Evolutionary conservation across 345 rosid species (phyloP).

Genomic region (Melaleuca alternifolia): DNA sequence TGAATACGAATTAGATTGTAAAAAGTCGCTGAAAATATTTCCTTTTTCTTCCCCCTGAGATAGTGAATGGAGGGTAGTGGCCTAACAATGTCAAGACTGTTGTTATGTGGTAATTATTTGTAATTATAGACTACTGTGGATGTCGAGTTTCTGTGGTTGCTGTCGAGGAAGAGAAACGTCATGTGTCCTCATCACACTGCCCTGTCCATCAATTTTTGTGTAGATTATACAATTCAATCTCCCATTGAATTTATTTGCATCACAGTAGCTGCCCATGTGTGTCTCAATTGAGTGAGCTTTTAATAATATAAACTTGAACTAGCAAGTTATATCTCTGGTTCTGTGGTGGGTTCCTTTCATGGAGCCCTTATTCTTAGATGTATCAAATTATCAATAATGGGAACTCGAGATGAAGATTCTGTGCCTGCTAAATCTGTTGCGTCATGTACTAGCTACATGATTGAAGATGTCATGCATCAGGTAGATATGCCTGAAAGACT

Average conservation of each 20-base stretch:
- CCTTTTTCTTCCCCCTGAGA: background rate
- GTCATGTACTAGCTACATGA: background rate
- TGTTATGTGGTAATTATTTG: background rate
- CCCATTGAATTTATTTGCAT: background rate
- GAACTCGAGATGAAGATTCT: background rate
- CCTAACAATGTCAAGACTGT: background rate
- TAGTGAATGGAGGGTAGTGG: background rate
- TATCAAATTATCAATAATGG: background rate
- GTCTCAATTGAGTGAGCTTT: background rate
- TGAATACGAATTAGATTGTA: background rate
- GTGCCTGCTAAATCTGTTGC: background rate
- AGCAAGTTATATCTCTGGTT: background rate
- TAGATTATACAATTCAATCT: background rate
- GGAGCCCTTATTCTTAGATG: background rate
- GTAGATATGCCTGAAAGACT: background rate
- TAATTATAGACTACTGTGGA: background rate
- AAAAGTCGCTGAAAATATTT: background rate
- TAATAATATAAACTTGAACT: background rate
- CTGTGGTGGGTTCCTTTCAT: background rate
- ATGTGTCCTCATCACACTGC: background rate
- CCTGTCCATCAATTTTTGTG: background rate
- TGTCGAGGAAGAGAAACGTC: background rate
- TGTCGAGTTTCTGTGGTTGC: background rate
- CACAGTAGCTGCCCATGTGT: background rate
- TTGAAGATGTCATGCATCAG: background rate